These are phyloP conservation scores for Bruguiera sexangula DNA, from an alignment of 345 rosid species.

Conservation along the genomic window DNA sequence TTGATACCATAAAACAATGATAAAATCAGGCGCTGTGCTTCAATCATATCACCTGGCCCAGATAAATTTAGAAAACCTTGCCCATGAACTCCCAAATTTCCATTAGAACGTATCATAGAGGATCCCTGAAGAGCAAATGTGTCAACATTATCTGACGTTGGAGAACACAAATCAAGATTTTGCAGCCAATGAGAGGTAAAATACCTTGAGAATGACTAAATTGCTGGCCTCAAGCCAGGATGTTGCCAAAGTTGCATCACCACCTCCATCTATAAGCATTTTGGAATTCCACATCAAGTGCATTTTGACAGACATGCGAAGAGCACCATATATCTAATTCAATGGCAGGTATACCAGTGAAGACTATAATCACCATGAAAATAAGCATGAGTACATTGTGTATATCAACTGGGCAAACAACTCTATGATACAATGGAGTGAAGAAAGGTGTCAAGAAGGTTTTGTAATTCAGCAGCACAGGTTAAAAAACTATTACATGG, in stretches of 20 bases:
- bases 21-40: constrained; percentile 57
- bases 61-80: constrained; percentile 67
- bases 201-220: constrained; percentile 63
- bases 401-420: neutral
- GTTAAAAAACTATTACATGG: neutral
- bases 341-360: constrained; percentile 7
- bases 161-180: constrained; percentile 13
- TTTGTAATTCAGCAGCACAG: neutral
- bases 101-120: constrained; percentile 67
- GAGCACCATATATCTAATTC: constrained; percentile 62
- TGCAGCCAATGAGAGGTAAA: neutral
- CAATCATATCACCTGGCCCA: constrained; percentile 62
- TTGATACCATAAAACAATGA: constrained; percentile 54
- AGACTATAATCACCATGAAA: constrained; percentile 4
- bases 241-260: constrained; percentile 52
- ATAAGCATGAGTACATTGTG: constrained; percentile 2
- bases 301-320: constrained; percentile 66
- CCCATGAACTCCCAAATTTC: constrained; percentile 69
- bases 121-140: constrained; percentile 42
- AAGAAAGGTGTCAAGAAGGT: neutral
- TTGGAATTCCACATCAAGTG: constrained; percentile 72
- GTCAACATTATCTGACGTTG: neutral
- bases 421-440: neutral
- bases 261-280: constrained; percentile 61
- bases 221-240: constrained; percentile 69